Evolutionary conservation across 163 green algal genomes (phyloP).

Genomic region (Coccomyxa subellipsoidea): DNA sequence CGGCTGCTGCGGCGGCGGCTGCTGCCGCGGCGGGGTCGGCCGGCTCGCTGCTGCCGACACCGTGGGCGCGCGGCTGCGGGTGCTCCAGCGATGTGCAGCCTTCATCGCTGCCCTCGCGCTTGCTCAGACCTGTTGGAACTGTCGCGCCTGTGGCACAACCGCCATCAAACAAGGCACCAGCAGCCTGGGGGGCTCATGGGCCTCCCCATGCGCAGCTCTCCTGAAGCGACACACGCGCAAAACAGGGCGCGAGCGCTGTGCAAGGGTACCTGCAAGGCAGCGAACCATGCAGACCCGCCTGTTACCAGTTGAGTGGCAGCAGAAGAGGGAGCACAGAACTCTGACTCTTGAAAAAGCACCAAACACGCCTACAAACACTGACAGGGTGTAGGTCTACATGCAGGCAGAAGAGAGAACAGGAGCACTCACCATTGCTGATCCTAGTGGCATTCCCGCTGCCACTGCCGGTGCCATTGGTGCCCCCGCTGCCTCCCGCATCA

Average conservation of each 20-base stretch:
- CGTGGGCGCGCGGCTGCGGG: not conserved
- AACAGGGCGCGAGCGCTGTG: too few species aligned
- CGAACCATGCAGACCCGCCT: too few species aligned
- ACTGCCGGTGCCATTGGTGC: not conserved
- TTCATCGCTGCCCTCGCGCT: conserved; percentile 5
- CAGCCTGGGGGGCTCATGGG: too few species aligned
- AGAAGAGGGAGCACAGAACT: too few species aligned
- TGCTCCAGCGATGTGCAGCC: conserved; percentile 7
- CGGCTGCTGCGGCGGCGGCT: not conserved
- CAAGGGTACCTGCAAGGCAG: too few species aligned
- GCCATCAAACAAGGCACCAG: not conserved
- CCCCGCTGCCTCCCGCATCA: not conserved
- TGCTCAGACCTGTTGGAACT: not conserved
- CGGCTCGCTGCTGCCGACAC: not conserved
- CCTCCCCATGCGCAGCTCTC: too few species aligned
- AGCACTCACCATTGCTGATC: not conserved
- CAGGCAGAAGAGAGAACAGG: not conserved
- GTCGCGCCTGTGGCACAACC: not conserved
- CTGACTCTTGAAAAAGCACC: too few species aligned
- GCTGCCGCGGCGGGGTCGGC: not conserved
- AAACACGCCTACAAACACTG: too few species aligned
- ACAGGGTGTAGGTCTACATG: too few species aligned
- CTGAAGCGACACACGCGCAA: not conserved
- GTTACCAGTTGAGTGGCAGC: too few species aligned
- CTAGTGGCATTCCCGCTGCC: not conserved